phyloP scores from a whole-genome alignment of 139 green algal species.

The Spirogloea muscicola region DNA sequence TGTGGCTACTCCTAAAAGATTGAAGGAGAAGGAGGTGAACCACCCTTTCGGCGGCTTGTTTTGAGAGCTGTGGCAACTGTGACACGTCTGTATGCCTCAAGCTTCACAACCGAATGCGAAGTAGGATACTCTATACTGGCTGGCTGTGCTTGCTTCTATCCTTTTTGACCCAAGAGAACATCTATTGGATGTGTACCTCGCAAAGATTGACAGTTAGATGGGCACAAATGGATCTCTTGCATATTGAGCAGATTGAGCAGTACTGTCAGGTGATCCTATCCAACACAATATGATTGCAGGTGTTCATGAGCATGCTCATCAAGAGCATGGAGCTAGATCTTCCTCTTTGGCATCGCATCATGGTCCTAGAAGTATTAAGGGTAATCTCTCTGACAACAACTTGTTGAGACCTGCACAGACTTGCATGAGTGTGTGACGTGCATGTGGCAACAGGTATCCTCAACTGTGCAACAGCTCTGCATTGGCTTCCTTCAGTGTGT shows the following conservation, averaged over 20 bases:
- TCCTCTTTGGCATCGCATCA: slow-evolving; percentile 45
- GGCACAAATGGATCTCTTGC: background rate
- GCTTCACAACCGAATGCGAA: slow-evolving; percentile 45
- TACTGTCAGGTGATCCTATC: background rate
- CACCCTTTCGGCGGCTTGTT: slow-evolving; percentile 29
- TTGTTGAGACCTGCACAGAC: background rate
- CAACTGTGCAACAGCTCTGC: background rate
- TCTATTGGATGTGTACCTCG: background rate
- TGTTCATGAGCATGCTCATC: slow-evolving; percentile 45
- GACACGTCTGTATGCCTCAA: slow-evolving; percentile 18
- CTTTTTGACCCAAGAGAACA: background rate
- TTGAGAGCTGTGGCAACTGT: slow-evolving; percentile 28
- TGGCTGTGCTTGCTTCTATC: background rate
- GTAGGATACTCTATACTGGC: background rate
- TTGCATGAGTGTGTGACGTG: background rate
- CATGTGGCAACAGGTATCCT: background rate
- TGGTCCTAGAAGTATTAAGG: slow-evolving; percentile 43
- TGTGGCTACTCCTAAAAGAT: background rate
- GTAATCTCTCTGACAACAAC: background rate
- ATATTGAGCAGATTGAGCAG: background rate
- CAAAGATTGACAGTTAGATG: background rate
- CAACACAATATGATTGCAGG: slow-evolving; percentile 13
- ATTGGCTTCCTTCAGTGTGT: background rate
- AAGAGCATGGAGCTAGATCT: slow-evolving; percentile 46
- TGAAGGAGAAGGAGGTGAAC: slow-evolving; percentile 39